Conservation (phyloP, 1,284 basidiomycete genomes). For the Cutaneotrichosporon cyanovorans region DNA sequence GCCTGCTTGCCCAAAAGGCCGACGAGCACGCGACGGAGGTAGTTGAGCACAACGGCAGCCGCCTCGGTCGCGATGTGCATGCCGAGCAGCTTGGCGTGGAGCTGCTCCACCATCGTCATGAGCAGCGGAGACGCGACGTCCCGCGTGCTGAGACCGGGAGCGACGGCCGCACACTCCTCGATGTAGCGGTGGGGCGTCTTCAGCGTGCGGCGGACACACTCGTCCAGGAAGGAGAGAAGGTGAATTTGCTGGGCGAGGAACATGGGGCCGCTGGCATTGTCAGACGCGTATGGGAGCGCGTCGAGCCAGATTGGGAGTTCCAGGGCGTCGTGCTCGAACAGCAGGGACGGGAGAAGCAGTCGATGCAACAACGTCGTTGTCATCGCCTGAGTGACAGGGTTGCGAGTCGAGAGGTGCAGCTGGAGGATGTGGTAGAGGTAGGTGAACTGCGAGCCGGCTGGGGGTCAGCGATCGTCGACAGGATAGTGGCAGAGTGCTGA, state of each 20-base stretch:
- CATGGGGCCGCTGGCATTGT: conserved; percentile 51
- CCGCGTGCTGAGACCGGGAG: conserved; percentile 19
- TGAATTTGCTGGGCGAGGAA: conserved; percentile 54
- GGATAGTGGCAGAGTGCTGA: too few relatives aligned
- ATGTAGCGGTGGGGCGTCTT: conserved; percentile 83
- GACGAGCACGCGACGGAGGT: conserved; percentile 56
- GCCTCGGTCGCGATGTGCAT: conserved; percentile 55
- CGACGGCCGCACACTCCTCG: conserved; percentile 54
- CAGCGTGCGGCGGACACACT: conserved; percentile 72
- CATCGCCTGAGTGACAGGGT: conserved; percentile 53
- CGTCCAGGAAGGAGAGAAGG: conserved; percentile 71
- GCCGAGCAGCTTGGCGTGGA: conserved; percentile 56
- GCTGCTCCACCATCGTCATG: conserved; percentile 67
- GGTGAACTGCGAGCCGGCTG: conserved; percentile 46
- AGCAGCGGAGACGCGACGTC: conserved; percentile 61
- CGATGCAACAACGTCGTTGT: conserved; percentile 56
- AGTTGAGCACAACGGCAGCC: conserved; percentile 58
- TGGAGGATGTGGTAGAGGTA: conserved; percentile 61
- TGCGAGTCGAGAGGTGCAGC: conserved; percentile 53
- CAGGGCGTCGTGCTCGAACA: conserved; percentile 71
- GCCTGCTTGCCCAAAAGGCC: conserved; percentile 54
- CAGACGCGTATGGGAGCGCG: conserved; percentile 46
- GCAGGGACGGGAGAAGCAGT: conserved; percentile 59
- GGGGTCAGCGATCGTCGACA: neutral
- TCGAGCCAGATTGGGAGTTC: conserved; percentile 72